Evolutionary conservation across 208 protist species (phyloP).

Genomic region (Leishmania tarentolae): DNA sequence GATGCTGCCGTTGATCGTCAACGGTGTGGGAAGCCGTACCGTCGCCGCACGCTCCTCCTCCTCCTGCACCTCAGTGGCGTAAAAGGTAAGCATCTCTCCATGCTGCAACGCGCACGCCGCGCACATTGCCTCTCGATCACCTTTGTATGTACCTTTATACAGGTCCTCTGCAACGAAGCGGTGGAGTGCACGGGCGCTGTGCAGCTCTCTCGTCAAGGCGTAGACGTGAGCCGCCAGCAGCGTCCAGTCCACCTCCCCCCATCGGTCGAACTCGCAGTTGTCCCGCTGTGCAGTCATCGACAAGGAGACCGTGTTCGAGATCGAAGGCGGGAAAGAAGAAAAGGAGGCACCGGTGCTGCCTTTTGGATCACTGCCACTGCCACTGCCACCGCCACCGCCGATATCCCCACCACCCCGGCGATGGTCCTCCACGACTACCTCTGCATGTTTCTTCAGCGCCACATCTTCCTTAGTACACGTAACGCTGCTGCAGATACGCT

Average conservation of each 20-base stretch:
- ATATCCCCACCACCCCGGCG: not conserved
- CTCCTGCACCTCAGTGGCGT: constrained; percentile 7
- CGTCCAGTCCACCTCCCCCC: constrained; percentile 27
- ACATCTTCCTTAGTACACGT: not conserved
- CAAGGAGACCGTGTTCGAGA: not conserved
- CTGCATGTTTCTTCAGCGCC: not conserved
- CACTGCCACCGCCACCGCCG: not conserved
- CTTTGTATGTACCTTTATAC: not conserved
- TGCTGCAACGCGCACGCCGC: constrained; percentile 14
- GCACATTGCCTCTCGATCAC: constrained; percentile 11
- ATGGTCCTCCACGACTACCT: not conserved
- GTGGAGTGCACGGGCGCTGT: constrained; percentile 12
- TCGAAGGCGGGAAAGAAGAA: not conserved
- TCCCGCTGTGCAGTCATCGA: not conserved
- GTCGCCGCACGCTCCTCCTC: constrained; percentile 4
- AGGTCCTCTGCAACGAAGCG: constrained; percentile 18
- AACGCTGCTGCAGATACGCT: not conserved
- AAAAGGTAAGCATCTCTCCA: not conserved
- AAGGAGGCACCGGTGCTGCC: not conserved
- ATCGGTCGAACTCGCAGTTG: not conserved
- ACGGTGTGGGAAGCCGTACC: not conserved
- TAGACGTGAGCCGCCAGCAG: constrained; percentile 34
- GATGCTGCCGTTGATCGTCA: not conserved
- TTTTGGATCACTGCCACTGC: not conserved
- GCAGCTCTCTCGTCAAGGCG: constrained; percentile 20